Evolutionary conservation across 139 green algal genomes (phyloP), one percentile per base, ranked within the genome.

Genomic region (Tetradesmus obliquus): DNA sequence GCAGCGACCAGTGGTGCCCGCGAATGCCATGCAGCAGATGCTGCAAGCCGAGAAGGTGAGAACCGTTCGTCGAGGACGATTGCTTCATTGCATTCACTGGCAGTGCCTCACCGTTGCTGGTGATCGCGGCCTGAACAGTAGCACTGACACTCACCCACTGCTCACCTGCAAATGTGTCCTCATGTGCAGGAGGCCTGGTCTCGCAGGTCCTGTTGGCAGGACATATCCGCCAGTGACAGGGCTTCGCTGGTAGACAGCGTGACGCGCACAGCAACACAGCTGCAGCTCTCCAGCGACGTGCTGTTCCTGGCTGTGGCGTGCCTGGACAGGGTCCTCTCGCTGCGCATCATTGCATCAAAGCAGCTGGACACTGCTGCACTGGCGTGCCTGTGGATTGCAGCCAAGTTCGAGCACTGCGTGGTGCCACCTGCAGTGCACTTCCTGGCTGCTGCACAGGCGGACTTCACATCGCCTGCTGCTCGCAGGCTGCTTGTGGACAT

Each of bases 241-340:
- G 84, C 84, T 9, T 88, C 84, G 24, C 12, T 79, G 5, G 84
- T 88, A 45, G 84, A 88, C 84, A 79, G n/a, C 58, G 55, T 88
- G n/a, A 88, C 84, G n/a, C 84, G 84, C 24, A 53, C 45, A 55
- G 84, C 84, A 24, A 88, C 84, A n/a, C 84, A 80, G 57, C 84
- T 88, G 84, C n/a, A 79, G 57, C 84, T 88, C 58, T 53, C 58
- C 5, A 88, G 84, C 24, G 84, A 88, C 12, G 84, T 57, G 5
- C 24, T 88, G 58, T 88, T 88, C 58, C 84, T 88, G 84, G 84
- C n/a, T n/a, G 84, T 88, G 4, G 32, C 57, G 9, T 80, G n/a
- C 22, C 32, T 88, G 84, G 84, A 88, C 58, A 45, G 84, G 22
- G 24, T 55, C 5, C 60, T 88, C 22, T 45, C 57, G 45, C 55